These are phyloP conservation scores for Dendrobium nobile DNA, from an alignment of 106 monocot genomes.

Conservation along the genomic window DNA sequence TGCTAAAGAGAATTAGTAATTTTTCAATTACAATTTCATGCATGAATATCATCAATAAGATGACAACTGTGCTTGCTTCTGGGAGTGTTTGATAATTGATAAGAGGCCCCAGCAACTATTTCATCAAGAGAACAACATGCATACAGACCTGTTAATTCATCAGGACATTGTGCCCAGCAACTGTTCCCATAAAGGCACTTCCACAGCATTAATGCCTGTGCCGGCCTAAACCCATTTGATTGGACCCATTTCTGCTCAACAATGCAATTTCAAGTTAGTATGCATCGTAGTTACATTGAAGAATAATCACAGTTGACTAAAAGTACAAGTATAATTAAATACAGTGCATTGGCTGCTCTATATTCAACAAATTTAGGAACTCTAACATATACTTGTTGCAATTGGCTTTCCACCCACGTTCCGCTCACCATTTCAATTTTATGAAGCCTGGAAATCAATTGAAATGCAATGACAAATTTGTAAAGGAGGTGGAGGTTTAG, in stretches of 20 bases:
- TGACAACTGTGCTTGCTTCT: background rate
- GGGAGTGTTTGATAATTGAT: background rate
- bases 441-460: background rate
- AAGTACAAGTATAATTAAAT: background rate
- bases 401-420: background rate
- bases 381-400: background rate
- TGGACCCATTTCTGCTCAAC: conserved; percentile 75
- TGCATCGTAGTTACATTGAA: background rate
- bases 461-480: background rate
- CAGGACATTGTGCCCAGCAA: conserved; percentile 59
- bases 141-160: conserved; percentile 68
- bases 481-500: background rate
- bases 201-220: conserved; percentile 94
- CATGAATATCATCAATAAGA: no score
- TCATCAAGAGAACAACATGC: background rate
- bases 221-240: conserved; percentile 79
- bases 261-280: conserved; percentile 1
- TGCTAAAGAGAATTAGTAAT: background rate
- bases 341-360: background rate
- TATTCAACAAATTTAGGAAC: background rate
- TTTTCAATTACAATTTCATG: background rate
- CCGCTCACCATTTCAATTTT: background rate
- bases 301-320: background rate
- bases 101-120: background rate
- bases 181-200: conserved; percentile 84